Base-by-base conservation (phyloP, 768 basidiomycete species). In the Mycena floridula region DNA sequence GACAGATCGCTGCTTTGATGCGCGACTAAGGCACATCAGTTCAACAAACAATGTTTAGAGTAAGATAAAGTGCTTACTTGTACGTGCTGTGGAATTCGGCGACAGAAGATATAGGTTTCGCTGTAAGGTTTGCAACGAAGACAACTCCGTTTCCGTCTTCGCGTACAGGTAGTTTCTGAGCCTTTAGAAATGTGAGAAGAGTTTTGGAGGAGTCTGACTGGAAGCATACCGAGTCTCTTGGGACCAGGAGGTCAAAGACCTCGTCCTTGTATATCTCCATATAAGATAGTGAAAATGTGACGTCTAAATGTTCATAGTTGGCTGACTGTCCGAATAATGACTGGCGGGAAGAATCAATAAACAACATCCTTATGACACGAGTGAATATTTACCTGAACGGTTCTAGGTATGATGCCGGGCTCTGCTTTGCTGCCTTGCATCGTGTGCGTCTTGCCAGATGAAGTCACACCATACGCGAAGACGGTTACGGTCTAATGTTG, bases 221-320 rank as follows among this genome's bases (percentile, higher is more conserved):
- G 24, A 21, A 38, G 69, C 78, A 18, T 54, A 84, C 85, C 44
- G 72, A 78, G 46, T 85, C 85, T 42, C 85, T 70, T 42, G 75
- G 69, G 1, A 87, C 87, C 3, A 94, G 73, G 21, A 95, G 73
- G 58, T 93, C 91, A 54, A 88, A 93, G 3, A 87, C 85, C 50
- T 94, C 91, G 56, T 94, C 90, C 56, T 88, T 89, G 64, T 92
- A 89, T 43, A 94, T 89, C 59, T 94, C 90, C 79, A 89, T 86
- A 50, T 92, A 92, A 1, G 85, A 85, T 12, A 86, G 67, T 5
- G 70, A 55, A 20, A 82, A 63, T 1, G 71, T 68, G 4, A 80
- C 69, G 27, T 69, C 60, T 35, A 72, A 67, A 37, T 65, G 57
- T 37, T 63, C 55, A 36, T 72, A 56, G 18, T 59, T 40, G 40